These are phyloP conservation scores for Clonostachys rosea DNA, from an alignment of 2,329 filamentous ascomycete species.

Conservation along the genomic window DNA sequence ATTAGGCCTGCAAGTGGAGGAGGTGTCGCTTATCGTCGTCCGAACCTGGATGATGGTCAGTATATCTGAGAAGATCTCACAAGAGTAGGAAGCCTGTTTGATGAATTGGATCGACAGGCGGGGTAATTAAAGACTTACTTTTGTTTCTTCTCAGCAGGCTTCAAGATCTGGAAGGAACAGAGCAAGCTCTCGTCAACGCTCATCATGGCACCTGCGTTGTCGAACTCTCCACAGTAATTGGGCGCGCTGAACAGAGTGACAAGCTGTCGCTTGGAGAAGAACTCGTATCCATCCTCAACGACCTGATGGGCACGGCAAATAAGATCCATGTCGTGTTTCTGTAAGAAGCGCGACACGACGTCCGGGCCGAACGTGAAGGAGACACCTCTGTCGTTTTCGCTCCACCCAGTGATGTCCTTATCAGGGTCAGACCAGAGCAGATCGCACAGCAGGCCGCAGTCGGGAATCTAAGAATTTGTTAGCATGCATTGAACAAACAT, in stretches of 20 bases:
- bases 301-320: constrained; percentile 99
- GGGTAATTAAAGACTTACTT: constrained; percentile 80
- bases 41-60: constrained; percentile 84
- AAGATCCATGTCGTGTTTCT: constrained; percentile 99
- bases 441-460: constrained; percentile 96
- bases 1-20: constrained; percentile 3
- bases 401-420: constrained; percentile 99
- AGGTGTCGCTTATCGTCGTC: constrained; percentile 66
- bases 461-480: constrained; percentile 69
- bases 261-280: constrained; percentile 97
- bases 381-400: constrained; percentile 96
- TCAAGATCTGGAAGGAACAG: constrained; percentile 99
- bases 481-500: constrained; percentile 60
- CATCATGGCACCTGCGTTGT: constrained; percentile 99
- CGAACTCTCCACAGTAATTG: constrained; percentile 99
- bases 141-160: constrained; percentile 99
- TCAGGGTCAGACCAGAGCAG: constrained; percentile 98
- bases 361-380: constrained; percentile 98
- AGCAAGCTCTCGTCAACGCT: constrained; percentile 97
- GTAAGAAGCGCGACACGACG: constrained; percentile 93
- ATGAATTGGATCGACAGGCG: too few species aligned
- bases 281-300: constrained; percentile 98
- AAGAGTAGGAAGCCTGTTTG: too few species aligned
- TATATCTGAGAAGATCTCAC: constrained; percentile 26
- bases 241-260: constrained; percentile 97